These are phyloP conservation scores for Penicillium capsulatum DNA, from an alignment of 2,329 filamentous ascomycete species.

Conservation along the genomic window DNA sequence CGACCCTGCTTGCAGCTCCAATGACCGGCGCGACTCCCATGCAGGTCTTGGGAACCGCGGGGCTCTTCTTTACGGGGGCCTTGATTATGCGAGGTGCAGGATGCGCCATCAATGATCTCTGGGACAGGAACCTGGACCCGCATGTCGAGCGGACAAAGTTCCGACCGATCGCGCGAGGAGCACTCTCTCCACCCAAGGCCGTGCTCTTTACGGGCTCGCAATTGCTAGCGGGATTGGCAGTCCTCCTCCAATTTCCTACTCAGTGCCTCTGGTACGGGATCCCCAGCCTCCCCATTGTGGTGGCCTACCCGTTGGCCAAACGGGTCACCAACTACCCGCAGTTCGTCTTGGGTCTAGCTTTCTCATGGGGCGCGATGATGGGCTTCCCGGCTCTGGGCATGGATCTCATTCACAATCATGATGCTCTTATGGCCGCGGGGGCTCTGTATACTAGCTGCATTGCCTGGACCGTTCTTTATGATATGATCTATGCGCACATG, in stretches of 20 bases:
- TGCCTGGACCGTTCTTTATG: slow-evolving; percentile 49
- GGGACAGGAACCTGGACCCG: slow-evolving; percentile 53
- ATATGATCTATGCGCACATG: slow-evolving; percentile 52
- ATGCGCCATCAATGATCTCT: slow-evolving; percentile 55
- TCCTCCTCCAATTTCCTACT: slow-evolving; percentile 42
- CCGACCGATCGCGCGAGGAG: slow-evolving; percentile 51
- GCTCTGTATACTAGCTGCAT: slow-evolving; percentile 47
- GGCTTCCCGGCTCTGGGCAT: slow-evolving; percentile 45
- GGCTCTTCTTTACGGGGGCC: slow-evolving; percentile 42
- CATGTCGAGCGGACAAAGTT: slow-evolving; percentile 50
- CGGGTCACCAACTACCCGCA: slow-evolving; percentile 53
- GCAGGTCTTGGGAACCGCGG: slow-evolving; percentile 38
- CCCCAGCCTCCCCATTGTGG: slow-evolving; percentile 42
- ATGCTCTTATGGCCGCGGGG: slow-evolving; percentile 36
- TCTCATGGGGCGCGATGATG: slow-evolving; percentile 51
- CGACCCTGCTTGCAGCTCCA: slow-evolving; percentile 43
- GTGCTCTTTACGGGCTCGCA: slow-evolving; percentile 45
- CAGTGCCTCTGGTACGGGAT: slow-evolving; percentile 44
- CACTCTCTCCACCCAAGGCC: slow-evolving; percentile 44
- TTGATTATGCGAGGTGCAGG: slow-evolving; percentile 50
- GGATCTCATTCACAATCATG: slow-evolving; percentile 40
- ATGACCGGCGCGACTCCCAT: slow-evolving; percentile 34
- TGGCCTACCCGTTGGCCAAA: slow-evolving; percentile 51
- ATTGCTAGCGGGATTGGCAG: slow-evolving; percentile 39
- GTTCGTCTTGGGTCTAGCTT: slow-evolving; percentile 49